A percentile compares a stretch with the other conserved stretches of the same genome.
phyloP scores from a whole-genome alignment of 305 asterid species.

The Salvia sclarea region DNA sequence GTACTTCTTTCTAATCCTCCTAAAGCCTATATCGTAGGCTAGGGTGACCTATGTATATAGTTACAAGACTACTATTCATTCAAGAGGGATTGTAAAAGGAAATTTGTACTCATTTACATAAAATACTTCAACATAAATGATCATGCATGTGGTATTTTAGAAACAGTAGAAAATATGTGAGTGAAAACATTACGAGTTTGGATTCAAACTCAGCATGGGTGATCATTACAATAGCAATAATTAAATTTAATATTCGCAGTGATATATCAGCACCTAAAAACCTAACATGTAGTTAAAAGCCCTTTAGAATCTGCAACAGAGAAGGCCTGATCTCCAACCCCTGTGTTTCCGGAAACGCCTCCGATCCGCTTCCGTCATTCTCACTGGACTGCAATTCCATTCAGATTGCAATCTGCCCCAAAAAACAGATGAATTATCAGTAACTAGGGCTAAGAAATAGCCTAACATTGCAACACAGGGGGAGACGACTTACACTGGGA shows the following conservation, averaged over 20 bases:
- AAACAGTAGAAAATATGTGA: not conserved
- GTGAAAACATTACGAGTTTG: not conserved
- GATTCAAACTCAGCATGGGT: constrained; percentile 21
- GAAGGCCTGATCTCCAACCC: constrained; percentile 73
- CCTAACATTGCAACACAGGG: not conserved
- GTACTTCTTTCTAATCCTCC: not conserved
- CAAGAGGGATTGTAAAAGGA: constrained; percentile 8
- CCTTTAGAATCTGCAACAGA: constrained; percentile 74
- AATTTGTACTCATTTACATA: constrained; percentile 18
- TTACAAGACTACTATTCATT: not conserved
- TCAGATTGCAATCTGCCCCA: constrained; percentile 64
- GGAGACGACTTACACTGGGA: constrained; percentile 60
- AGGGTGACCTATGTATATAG: constrained; percentile 3
- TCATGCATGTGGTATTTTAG: constrained; percentile 16
- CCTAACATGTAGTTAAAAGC: constrained; percentile 32
- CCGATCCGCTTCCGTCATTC: constrained; percentile 63
- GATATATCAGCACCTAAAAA: constrained; percentile 43
- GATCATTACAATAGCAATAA: constrained; percentile 25
- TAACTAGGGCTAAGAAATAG: not conserved
- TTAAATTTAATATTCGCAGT: not conserved
- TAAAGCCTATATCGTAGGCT: constrained; percentile 9
- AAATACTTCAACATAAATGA: not conserved
- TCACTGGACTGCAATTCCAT: constrained; percentile 81
- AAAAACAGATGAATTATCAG: not conserved
- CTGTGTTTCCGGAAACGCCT: constrained; percentile 49